Evolutionary conservation across 2,329 filamentous ascomycete genomes (phyloP).

Genomic region (Cadophora sp.): DNA sequence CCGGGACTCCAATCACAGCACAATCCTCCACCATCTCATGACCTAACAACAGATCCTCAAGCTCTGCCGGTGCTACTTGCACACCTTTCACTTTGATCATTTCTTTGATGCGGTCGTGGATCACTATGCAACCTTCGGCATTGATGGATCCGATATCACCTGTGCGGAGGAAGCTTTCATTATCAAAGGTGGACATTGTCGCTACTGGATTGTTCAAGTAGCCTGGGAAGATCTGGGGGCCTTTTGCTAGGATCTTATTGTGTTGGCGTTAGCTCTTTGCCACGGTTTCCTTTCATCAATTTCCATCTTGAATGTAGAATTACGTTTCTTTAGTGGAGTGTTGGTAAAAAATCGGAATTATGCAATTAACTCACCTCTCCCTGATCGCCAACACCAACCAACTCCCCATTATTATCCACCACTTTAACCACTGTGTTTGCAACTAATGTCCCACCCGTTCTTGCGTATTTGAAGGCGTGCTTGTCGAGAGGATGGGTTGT

Average conservation of each 20-base stretch:
- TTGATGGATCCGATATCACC: conserved; percentile 33
- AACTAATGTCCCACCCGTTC: conserved; percentile 61
- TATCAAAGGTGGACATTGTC: conserved; percentile 25
- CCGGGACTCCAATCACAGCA: conserved; percentile 67
- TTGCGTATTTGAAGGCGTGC: conserved; percentile 63
- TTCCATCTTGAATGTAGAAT: neutral
- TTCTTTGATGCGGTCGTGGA: conserved; percentile 72
- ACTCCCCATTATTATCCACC: conserved; percentile 50
- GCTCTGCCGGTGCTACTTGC: conserved; percentile 70
- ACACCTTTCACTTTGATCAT: conserved; percentile 68
- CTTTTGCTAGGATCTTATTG: conserved; percentile 50
- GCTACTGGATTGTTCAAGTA: conserved; percentile 32
- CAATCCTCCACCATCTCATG: conserved; percentile 60
- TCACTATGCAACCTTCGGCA: conserved; percentile 26
- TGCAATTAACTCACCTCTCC: conserved; percentile 4
- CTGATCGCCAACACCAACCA: conserved; percentile 43
- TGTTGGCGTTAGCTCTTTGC: neutral
- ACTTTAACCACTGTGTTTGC: conserved; percentile 65
- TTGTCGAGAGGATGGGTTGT: conserved; percentile 62
- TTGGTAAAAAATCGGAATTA: too few species aligned
- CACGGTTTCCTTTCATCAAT: too few species aligned
- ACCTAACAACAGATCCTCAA: conserved; percentile 57
- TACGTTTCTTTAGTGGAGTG: neutral
- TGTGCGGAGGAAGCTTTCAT: conserved; percentile 31
- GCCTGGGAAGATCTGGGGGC: conserved; percentile 34